Percentiles rank a stretch among this genome's conserved stretches.
Evolutionary conservation across 495 filamentous ascomycete species (phyloP).

Genomic region (Beverwykella pulmonaria): DNA sequence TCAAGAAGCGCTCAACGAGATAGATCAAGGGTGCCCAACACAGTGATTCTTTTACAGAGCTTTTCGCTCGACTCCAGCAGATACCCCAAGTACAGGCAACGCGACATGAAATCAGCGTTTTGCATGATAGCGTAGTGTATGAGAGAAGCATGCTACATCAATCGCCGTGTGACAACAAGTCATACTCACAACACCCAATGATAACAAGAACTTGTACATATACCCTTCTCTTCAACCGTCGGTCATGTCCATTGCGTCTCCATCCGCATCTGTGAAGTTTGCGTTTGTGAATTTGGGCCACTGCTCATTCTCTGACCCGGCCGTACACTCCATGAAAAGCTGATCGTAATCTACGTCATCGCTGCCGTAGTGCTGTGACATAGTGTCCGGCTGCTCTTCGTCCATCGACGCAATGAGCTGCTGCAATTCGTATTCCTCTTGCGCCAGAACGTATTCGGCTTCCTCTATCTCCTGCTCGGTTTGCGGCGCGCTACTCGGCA

Average conservation of each 20-base stretch:
- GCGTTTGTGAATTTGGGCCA: neutral
- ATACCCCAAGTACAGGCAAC: conserved; percentile 24
- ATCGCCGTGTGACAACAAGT: neutral
- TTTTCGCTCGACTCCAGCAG: neutral
- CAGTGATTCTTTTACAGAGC: conserved; percentile 54
- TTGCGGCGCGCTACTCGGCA: neutral
- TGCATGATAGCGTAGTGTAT: neutral
- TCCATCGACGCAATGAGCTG: conserved; percentile 55
- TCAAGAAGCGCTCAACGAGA: conserved; percentile 68
- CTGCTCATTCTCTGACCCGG: conserved; percentile 5
- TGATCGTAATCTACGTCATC: conserved; percentile 62
- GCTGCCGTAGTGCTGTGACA: conserved; percentile 41
- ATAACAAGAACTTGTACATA: neutral
- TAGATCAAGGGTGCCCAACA: conserved; percentile 71
- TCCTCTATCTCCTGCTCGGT: conserved; percentile 33
- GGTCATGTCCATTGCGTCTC: conserved; percentile 38
- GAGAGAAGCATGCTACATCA: neutral
- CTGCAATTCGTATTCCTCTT: conserved; percentile 63
- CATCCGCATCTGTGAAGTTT: conserved; percentile 21
- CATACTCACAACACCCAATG: neutral
- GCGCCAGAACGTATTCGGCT: conserved; percentile 51
- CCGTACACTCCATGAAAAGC: conserved; percentile 57
- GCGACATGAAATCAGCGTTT: conserved; percentile 14
- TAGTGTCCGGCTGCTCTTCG: conserved; percentile 26
- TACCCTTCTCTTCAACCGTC: conserved; percentile 16